phyloP scores from a whole-genome alignment of 2,329 filamentous ascomycete species.

The Venturia aucupariae region DNA sequence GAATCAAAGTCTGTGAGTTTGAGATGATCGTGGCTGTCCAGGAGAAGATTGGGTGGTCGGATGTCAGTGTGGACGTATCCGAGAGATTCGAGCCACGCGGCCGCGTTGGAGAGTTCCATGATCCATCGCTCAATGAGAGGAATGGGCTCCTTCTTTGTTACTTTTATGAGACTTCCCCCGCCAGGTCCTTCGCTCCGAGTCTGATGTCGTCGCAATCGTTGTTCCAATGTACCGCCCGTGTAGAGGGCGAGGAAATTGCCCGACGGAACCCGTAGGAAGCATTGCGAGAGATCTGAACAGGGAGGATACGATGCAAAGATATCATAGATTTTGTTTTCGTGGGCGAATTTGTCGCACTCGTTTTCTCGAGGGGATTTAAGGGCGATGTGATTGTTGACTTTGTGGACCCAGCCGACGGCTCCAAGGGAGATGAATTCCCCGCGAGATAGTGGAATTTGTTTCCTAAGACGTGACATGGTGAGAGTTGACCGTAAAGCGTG shows the following conservation, averaged over 20 bases:
- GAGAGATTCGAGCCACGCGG: constrained; percentile 27
- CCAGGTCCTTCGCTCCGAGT: not conserved
- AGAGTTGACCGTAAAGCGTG: not conserved
- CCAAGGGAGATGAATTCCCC: not conserved
- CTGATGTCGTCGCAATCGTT: not conserved
- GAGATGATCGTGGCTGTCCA: constrained; percentile 18
- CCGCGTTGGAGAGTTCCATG: constrained; percentile 24
- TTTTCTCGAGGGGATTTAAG: not conserved
- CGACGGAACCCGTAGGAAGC: not conserved
- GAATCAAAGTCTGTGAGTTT: constrained; percentile 19
- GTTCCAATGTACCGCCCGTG: not conserved
- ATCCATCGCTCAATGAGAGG: constrained; percentile 21
- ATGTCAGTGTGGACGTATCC: constrained; percentile 26
- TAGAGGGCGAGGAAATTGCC: constrained; percentile 1
- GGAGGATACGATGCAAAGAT: not conserved
- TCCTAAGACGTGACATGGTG: too few species aligned
- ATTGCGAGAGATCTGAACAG: not conserved
- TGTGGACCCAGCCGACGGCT: not conserved
- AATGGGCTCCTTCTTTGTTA: constrained; percentile 10
- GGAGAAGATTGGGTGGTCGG: constrained; percentile 23
- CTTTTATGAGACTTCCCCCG: too few species aligned
- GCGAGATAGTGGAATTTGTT: not conserved
- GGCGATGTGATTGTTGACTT: not conserved
- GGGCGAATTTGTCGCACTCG: not conserved
- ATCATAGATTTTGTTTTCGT: not conserved